Evolutionary conservation across 495 filamentous ascomycete genomes (phyloP), one percentile per base, ranked within the genome.

Genomic region (Glarea lozoyensis): DNA sequence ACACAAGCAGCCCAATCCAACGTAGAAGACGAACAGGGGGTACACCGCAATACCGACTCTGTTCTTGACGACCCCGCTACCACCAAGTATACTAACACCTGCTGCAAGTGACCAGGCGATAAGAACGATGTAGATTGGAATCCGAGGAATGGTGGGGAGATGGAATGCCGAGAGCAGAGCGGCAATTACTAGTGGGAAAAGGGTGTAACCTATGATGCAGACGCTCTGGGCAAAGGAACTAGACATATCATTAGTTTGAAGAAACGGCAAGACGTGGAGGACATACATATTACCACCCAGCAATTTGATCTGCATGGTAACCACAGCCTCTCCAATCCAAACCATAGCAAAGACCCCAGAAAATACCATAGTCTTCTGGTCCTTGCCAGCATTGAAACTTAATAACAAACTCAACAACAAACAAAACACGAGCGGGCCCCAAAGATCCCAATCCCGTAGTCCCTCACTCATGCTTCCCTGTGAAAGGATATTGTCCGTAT

Each of bases 281-380:
- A 76, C 87, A 64, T 67, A 97, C 92, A 98, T 96, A 70, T 93
- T 95, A 19, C 92, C 92, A 36, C 92, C 92, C 45, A 99, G 67
- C 56, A 99, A 68, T 70, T 95, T 95, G 58, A 99, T 96, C 76
- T 99, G 92, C 58, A 90, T 66, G n/a, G 92, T 99, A 45, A 99
- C 89, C 12, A 96, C 84, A 1, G 90, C 89, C 70, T 96, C 88
- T 6, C 89, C 92, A 40, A 97, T 78, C 92, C 92, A 99, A 27
- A 99, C 84, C 56, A 92, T 81, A 18, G 86, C 82, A 67, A 99
- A 99, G 15, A 97, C 87, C 9, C 92, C 93, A 18, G 84, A 88
- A 63, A 98, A 99, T 34, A 97, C 90, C 43, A 84, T 60, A 18
- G 81, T 82, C 60, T 82, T 82, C 68, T 98, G 90, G 29, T 83